Evolutionary conservation across 805 yeast genomes (phyloP).

Genomic region (Saturnispora gosingensis): DNA sequence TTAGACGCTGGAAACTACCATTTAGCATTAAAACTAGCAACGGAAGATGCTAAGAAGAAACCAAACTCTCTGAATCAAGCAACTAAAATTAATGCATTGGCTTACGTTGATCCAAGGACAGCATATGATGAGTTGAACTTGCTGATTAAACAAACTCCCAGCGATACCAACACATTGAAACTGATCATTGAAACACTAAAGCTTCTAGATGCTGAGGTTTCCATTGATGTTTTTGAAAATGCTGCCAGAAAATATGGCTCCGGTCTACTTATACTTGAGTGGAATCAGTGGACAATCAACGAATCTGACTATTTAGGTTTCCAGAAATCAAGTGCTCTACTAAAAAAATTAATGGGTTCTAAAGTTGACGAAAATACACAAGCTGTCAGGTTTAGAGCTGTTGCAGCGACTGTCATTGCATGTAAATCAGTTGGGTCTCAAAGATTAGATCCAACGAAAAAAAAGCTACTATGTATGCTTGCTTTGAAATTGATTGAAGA

Average conservation of each 20-base stretch:
- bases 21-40: slow-evolving; percentile 41
- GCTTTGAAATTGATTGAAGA: slow-evolving; percentile 48
- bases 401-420: slow-evolving; percentile 42
- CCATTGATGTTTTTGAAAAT: slow-evolving; percentile 45
- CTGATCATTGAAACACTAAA: slow-evolving; percentile 38
- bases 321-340: slow-evolving; percentile 44
- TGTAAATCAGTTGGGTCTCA: slow-evolving; percentile 22
- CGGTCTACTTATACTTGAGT: slow-evolving; percentile 36
- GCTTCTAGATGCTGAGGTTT: slow-evolving; percentile 26
- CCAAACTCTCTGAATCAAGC: slow-evolving; percentile 54
- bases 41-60: slow-evolving; percentile 39
- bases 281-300: slow-evolving; percentile 49
- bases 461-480: slow-evolving; percentile 45
- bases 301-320: slow-evolving; percentile 40
- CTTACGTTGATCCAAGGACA: slow-evolving; percentile 26
- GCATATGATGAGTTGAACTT: slow-evolving; percentile 28
- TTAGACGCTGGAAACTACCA: slow-evolving; percentile 38
- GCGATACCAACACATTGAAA: slow-evolving; percentile 45
- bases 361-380: slow-evolving; percentile 22
- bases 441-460: slow-evolving; percentile 36
- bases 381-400: slow-evolving; percentile 42
- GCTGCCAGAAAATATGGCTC: slow-evolving; percentile 51
- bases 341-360: slow-evolving; percentile 23
- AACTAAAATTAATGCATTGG: slow-evolving; percentile 30
- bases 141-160: slow-evolving; percentile 34